phyloP scores from a whole-genome alignment of 768 basidiomycete species.

The Mycena olivaceomarginata region DNA sequence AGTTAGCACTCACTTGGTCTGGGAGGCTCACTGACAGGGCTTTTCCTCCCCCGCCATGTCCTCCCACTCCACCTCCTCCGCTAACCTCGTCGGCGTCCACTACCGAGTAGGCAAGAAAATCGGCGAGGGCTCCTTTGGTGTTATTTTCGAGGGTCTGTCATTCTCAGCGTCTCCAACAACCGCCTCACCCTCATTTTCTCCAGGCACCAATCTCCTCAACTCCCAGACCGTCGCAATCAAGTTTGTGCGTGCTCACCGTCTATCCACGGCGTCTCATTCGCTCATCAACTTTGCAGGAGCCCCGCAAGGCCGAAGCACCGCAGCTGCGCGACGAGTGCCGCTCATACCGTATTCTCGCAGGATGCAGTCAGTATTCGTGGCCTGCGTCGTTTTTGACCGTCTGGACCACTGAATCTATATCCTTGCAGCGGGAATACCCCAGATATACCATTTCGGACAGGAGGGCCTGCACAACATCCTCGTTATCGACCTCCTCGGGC shows the following conservation, averaged over 20 bases:
- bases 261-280: slow-evolving; percentile 20
- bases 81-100: slow-evolving; percentile 95
- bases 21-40: slow-evolving; percentile 15
- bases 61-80: slow-evolving; percentile 74
- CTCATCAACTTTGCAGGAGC: slow-evolving; percentile 74
- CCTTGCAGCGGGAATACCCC: slow-evolving; percentile 91
- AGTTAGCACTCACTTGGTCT: slow-evolving; percentile 8
- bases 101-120: slow-evolving; percentile 99
- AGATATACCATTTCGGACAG: slow-evolving; percentile 99
- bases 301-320: slow-evolving; percentile 96
- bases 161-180: slow-evolving; percentile 18
- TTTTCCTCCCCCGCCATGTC: slow-evolving; percentile 63
- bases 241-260: slow-evolving; percentile 83
- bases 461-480: slow-evolving; percentile 99
- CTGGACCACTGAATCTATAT: background rate
- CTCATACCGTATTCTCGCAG: slow-evolving; percentile 93
- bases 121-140: slow-evolving; percentile 98
- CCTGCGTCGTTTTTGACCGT: background rate
- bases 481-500: slow-evolving; percentile 98
- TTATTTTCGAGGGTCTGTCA: slow-evolving; percentile 90
- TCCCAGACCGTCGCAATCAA: slow-evolving; percentile 99
- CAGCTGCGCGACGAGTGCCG: slow-evolving; percentile 99
- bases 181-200: slow-evolving; percentile 23
- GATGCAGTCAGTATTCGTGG: slow-evolving; percentile 82
- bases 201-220: slow-evolving; percentile 98